A percentile compares a stretch with the other conserved stretches of the same genome.
Conservation (phyloP, 2,329 filamentous ascomycete species). For the Aspergillus sp. region DNA sequence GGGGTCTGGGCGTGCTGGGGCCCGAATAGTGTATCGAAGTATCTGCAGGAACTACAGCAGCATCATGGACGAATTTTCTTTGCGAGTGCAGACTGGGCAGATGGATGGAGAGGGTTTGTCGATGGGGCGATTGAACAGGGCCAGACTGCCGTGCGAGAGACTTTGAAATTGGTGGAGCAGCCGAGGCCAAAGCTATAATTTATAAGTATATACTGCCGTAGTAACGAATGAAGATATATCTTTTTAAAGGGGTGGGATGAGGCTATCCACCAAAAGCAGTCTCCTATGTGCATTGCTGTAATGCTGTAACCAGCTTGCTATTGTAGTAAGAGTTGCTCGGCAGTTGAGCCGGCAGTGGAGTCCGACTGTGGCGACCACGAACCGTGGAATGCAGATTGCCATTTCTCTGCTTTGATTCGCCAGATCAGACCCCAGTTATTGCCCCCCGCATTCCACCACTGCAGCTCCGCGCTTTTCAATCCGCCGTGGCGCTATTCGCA, state of each 20-base stretch:
- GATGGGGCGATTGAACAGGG: slow-evolving; percentile 53
- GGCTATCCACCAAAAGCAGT: too few relatives aligned
- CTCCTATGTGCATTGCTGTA: too few relatives aligned
- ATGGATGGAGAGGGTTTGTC: slow-evolving; percentile 52
- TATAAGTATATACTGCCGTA: too few relatives aligned
- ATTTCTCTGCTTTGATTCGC: not conserved
- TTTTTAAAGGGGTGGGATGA: too few relatives aligned
- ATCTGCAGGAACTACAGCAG: slow-evolving; percentile 13
- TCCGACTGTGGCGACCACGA: not conserved
- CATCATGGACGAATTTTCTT: slow-evolving; percentile 41
- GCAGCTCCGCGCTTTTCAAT: not conserved
- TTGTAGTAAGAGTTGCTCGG: too few relatives aligned
- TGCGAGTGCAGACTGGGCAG: slow-evolving; percentile 51
- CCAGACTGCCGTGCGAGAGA: slow-evolving; percentile 16
- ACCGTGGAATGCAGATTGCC: not conserved
- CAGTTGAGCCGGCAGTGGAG: too few relatives aligned
- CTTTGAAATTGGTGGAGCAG: not conserved
- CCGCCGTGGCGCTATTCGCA: not conserved
- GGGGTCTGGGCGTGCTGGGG: slow-evolving; percentile 27
- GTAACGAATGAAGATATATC: too few relatives aligned
- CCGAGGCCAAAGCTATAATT: too few relatives aligned
- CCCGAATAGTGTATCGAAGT: slow-evolving; percentile 7
- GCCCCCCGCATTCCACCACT: not conserved
- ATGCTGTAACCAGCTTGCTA: too few relatives aligned
- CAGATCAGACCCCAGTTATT: not conserved